Conservation (phyloP, 345 rosid genomes). For the Pistacia atlantica region DNA sequence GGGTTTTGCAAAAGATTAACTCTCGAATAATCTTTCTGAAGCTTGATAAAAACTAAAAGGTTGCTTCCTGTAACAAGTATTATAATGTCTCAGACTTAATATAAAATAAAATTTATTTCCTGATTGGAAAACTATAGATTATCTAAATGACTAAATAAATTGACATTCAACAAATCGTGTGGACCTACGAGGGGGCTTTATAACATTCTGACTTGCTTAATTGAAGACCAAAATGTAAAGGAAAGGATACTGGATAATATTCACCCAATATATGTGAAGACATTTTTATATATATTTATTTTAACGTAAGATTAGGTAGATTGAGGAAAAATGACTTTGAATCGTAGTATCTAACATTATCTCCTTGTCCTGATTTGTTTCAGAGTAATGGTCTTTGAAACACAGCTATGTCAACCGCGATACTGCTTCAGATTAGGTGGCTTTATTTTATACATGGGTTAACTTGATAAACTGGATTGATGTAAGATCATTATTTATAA, state of each 20-base stretch:
- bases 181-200: not conserved
- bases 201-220: not conserved
- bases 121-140: not conserved
- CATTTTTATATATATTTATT: not conserved
- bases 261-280: not conserved
- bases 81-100: not conserved
- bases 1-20: not conserved
- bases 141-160: not conserved
- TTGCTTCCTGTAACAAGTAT: not conserved
- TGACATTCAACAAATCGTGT: not conserved
- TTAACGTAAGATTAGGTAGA: not conserved
- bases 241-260: not conserved
- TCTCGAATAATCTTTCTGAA: not conserved
- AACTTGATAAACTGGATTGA: not conserved
- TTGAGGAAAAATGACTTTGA: not conserved
- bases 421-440: not conserved
- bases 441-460: not conserved
- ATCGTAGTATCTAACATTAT: not conserved
- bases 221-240: not conserved
- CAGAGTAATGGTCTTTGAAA: not conserved
- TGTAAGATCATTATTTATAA: not conserved
- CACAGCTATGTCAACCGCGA: not conserved
- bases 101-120: not conserved
- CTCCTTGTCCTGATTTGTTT: not conserved
- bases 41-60: not conserved